A percentile compares a stretch with the other conserved stretches of the same genome.
These are phyloP conservation scores for Hirsutella thompsonii DNA, from an alignment of 2,329 filamentous ascomycete genomes.

Conservation along the genomic window DNA sequence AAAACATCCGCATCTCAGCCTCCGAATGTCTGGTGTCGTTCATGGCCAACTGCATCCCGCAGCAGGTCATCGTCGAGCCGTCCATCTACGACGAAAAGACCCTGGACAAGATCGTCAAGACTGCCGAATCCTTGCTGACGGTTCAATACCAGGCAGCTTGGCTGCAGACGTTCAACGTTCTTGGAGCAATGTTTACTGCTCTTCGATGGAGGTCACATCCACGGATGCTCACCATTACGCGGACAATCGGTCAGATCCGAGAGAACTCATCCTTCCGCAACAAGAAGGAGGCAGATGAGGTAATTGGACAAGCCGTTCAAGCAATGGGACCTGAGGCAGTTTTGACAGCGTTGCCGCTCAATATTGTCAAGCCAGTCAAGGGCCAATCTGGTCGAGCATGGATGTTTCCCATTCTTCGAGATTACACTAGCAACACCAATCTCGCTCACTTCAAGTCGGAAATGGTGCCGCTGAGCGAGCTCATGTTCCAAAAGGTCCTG, in stretches of 20 bases:
- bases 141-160: slow-evolving; percentile 91
- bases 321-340: slow-evolving; percentile 85
- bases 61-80: slow-evolving; percentile 71
- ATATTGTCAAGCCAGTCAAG: slow-evolving; percentile 63
- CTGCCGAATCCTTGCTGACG: slow-evolving; percentile 61
- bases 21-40: slow-evolving; percentile 94
- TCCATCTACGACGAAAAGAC: slow-evolving; percentile 88
- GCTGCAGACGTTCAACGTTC: slow-evolving; percentile 85
- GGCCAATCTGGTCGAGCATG: slow-evolving; percentile 81
- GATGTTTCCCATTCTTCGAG: slow-evolving; percentile 84
- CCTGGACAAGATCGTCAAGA: slow-evolving; percentile 66
- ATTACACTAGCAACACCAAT: slow-evolving; percentile 80
- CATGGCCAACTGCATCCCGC: slow-evolving; percentile 77
- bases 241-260: slow-evolving; percentile 73
- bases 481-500: slow-evolving; percentile 78
- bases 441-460: slow-evolving; percentile 75
- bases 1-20: slow-evolving; percentile 88
- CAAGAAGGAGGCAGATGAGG: slow-evolving; percentile 88
- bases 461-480: slow-evolving; percentile 79
- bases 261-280: slow-evolving; percentile 79
- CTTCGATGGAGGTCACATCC: slow-evolving; percentile 77
- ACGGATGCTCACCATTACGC: slow-evolving; percentile 62
- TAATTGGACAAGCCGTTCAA: slow-evolving; percentile 75
- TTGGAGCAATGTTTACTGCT: slow-evolving; percentile 76
- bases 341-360: slow-evolving; percentile 71